phyloP scores from a whole-genome alignment of 305 asterid genomes.

The Solanum hybrid region DNA sequence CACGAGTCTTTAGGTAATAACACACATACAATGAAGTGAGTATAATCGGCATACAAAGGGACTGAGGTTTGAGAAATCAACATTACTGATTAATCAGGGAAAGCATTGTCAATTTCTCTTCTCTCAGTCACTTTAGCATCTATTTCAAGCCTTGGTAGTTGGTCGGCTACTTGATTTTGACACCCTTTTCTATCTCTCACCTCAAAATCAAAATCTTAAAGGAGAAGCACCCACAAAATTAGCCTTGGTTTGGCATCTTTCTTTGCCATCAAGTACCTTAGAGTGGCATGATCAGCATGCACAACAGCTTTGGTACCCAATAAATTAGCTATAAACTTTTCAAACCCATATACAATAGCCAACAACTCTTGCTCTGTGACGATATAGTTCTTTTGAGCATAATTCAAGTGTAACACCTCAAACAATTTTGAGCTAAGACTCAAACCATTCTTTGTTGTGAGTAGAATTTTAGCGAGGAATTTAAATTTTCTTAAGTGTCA shows the following conservation, averaged over 20 bases:
- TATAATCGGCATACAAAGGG: not conserved
- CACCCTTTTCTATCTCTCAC: not conserved
- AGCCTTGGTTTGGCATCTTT: not conserved
- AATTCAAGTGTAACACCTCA: not conserved
- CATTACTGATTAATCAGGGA: not conserved
- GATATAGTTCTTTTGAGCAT: too few species aligned
- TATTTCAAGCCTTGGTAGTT: not conserved
- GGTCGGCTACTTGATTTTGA: not conserved
- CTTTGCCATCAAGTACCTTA: not conserved
- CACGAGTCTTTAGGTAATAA: not conserved
- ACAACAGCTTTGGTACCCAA: too few species aligned
- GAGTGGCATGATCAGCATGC: too few species aligned
- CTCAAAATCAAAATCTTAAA: not conserved
- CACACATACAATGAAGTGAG: not conserved
- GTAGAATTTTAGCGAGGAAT: too few species aligned
- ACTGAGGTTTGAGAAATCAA: not conserved
- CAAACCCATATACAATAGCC: too few species aligned
- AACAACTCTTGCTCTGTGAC: too few species aligned
- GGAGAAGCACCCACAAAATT: too few species aligned
- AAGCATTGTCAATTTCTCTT: not conserved
- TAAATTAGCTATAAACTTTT: too few species aligned
- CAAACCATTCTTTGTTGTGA: too few species aligned
- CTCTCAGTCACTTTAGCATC: too few species aligned
- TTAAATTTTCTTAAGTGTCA: too few species aligned
- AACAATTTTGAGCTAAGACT: too few species aligned